Evolutionary conservation across 2,329 filamentous ascomycete species (phyloP).

Genomic region (Aschersonia sp.): DNA sequence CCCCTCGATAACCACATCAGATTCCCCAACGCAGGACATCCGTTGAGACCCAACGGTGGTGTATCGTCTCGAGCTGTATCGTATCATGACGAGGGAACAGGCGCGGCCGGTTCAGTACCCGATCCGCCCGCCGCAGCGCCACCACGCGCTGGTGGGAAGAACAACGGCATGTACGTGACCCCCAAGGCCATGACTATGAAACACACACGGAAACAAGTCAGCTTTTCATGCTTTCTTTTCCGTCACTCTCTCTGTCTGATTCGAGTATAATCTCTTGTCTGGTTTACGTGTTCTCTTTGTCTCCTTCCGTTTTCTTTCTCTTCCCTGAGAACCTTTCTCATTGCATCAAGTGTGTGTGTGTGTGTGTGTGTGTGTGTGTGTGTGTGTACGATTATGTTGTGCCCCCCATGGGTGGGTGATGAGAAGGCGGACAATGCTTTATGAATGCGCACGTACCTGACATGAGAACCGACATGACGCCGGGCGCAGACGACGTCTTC

Average conservation of each 20-base stretch:
- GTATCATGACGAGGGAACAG: constrained; percentile 11
- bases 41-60: too few species aligned
- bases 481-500: constrained; percentile 52
- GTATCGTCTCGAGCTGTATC: not conserved
- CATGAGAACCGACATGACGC: constrained; percentile 63
- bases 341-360: too few species aligned
- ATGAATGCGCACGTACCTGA: constrained; percentile 37
- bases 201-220: too few species aligned
- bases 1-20: too few species aligned
- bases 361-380: too few species aligned
- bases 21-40: too few species aligned
- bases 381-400: too few species aligned
- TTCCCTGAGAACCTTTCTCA: not conserved
- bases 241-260: not conserved
- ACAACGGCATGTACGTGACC: constrained; percentile 35
- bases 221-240: not conserved
- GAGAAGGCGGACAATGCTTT: too few species aligned
- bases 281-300: not conserved
- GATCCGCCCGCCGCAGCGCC: constrained; percentile 13
- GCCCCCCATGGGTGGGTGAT: too few species aligned
- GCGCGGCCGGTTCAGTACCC: constrained; percentile 16
- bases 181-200: constrained; percentile 42
- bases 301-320: not conserved
- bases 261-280: not conserved
- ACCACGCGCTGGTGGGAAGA: constrained; percentile 23